These are phyloP conservation scores for Zalaria obscura DNA, from an alignment of 2,329 filamentous ascomycete genomes.

Conservation along the genomic window DNA sequence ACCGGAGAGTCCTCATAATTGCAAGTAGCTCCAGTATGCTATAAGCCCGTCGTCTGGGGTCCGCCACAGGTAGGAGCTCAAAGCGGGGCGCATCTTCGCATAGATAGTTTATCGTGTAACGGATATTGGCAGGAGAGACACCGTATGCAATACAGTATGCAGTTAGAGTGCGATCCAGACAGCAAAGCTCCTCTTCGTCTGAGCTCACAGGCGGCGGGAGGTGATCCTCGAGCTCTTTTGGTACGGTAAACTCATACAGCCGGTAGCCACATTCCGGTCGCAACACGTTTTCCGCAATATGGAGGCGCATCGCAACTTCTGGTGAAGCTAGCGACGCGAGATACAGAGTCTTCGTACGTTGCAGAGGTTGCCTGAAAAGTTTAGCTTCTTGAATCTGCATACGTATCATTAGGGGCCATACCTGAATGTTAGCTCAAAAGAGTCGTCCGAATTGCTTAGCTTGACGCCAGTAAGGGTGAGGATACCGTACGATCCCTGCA, in stretches of 20 bases:
- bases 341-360: constrained; percentile 40
- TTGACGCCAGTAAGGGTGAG: constrained; percentile 46
- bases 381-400: not conserved
- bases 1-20: constrained; percentile 54
- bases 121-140: constrained; percentile 51
- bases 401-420: constrained; percentile 20
- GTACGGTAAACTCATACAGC: constrained; percentile 48
- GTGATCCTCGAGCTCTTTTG: constrained; percentile 38
- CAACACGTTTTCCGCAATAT: constrained; percentile 46
- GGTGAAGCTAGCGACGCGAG: constrained; percentile 50
- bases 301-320: constrained; percentile 49
- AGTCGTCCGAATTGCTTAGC: constrained; percentile 49
- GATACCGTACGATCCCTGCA: constrained; percentile 44
- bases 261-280: constrained; percentile 52
- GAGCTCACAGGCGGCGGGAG: constrained; percentile 31
- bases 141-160: constrained; percentile 59
- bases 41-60: constrained; percentile 39
- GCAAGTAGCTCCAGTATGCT: constrained; percentile 50
- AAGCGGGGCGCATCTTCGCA: constrained; percentile 57
- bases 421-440: constrained; percentile 48
- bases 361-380: constrained; percentile 32
- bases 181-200: constrained; percentile 44
- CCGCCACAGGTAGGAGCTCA: constrained; percentile 43
- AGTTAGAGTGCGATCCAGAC: constrained; percentile 51
- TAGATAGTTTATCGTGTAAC: constrained; percentile 45